Evolutionary conservation across 768 basidiomycete genomes (phyloP), one percentile per base, ranked within the genome.

Genomic region (Hydnomerulius pinastri): DNA sequence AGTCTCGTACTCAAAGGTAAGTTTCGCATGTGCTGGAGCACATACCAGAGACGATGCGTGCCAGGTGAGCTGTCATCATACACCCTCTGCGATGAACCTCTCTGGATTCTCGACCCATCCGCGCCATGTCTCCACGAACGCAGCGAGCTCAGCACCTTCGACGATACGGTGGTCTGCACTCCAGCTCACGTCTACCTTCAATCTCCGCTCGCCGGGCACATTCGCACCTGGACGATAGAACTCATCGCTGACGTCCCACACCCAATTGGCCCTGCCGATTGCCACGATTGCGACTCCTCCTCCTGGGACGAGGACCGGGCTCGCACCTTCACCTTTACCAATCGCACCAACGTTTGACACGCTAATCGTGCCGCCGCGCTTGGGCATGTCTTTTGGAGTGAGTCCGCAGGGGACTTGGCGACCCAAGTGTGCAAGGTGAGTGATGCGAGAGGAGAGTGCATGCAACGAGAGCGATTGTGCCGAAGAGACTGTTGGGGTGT

Each of bases 271-370:
- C 23, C 86, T 67, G 3, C 91, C 91, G 8, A 93, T 72, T 3
- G 88, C 91, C 2, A 90, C 90, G 50, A 93, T 92, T 10, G 89
- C 90, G 0, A 93, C 81, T 0, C 92, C 92, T 0, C 90, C 90
- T 0, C 90, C 90, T 0, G 85, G 86, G 0, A 92, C 83, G 2
- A 93, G 75, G 39, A 93, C 81, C 0, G 92, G 92, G 12, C 77
- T 73, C 6, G 91, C 90, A 50, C 72, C 76, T 47, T 85, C 82
- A 0, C 87, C 90, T 9, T 72, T 75, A 0, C 87, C 92, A n/a
- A 90, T 75, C 9, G 83, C 86, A 17, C 92, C 92, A 7, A 95
- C 77, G 59, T 94, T 95, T 37, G 83, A 86, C 23, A 95, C 82
- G 6, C 83, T 90, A 41, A 93, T 66, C 8, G 92, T 92, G 3